Evolutionary conservation across 2,329 filamentous ascomycete genomes (phyloP), one percentile per base, ranked within the genome.

Genomic region (Magnaporthales sp.): DNA sequence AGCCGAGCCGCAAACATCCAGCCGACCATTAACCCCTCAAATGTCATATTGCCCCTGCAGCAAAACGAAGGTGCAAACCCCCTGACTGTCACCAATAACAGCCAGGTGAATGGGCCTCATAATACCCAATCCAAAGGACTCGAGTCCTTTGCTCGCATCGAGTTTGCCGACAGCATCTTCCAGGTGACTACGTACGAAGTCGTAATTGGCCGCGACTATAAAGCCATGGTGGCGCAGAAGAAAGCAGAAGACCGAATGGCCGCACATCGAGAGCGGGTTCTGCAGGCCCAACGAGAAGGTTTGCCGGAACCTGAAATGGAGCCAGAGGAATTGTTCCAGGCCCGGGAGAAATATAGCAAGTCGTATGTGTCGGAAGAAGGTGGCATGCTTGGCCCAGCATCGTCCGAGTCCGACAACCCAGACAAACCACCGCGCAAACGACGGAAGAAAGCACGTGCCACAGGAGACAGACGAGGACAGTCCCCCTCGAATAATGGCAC

Each of bases 161-260:
- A 88, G 72, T 93, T 93, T 74, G 83, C 85, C 70, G 91, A 93
- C 79, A 89, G 90, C 73, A 84, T 88, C 67, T 93, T 91, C 75
- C 90, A 91, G 76, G 90, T 93, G 87, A 91, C 88, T 65, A 92
- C 89, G 1, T 89, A 89, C 71, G 83, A 86, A 65, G 84, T 93
- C 71, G 85, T 91, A 67, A 86, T 93, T 30, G 90, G 90, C 66
- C 88, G 91, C 68, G 90, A 93, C 75, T 82, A 88, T 72, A 78
- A 81, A 65, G 87, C 87, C 10, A 77, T 86, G 70, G 38, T 51
- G 15, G 77, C 82, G 66, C 81, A 85, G 70, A 86, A 85, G 26
- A 80, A 81, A 61, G 78, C 79, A 66, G 81, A 86, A 67, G 81
- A 84, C 72, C 81, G 77, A 68, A 78, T 81, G 38, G 76, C 78